Percentiles rank a stretch among this genome's conserved stretches.
phyloP scores from a whole-genome alignment of 805 yeast species.

The Hanseniaspora guilliermondii region DNA sequence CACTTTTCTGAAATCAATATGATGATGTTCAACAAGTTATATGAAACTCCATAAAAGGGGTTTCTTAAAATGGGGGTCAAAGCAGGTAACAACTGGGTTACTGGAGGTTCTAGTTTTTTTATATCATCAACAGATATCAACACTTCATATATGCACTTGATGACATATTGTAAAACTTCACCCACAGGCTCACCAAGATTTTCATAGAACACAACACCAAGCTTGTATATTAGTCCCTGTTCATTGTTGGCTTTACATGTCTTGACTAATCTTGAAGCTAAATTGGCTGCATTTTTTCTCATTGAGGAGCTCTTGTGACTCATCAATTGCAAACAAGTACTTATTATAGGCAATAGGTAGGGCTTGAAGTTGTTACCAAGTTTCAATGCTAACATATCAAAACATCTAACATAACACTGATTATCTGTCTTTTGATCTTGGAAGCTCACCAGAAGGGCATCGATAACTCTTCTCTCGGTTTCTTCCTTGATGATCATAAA shows the following conservation, averaged over 20 bases:
- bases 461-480: slow-evolving; percentile 55
- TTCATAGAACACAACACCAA: slow-evolving; percentile 72
- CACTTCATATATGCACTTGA: slow-evolving; percentile 57
- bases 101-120: slow-evolving; percentile 60
- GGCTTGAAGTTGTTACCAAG: slow-evolving; percentile 56
- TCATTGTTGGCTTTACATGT: slow-evolving; percentile 55
- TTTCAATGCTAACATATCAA: slow-evolving; percentile 50
- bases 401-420: slow-evolving; percentile 43
- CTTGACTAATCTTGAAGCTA: slow-evolving; percentile 54
- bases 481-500: slow-evolving; percentile 35
- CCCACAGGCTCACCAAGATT: slow-evolving; percentile 91
- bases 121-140: slow-evolving; percentile 44
- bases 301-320: slow-evolving; percentile 59
- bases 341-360: slow-evolving; percentile 57
- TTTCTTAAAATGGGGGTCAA: slow-evolving; percentile 84
- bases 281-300: slow-evolving; percentile 74
- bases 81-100: slow-evolving; percentile 70
- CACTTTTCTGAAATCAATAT: slow-evolving; percentile 73
- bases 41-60: slow-evolving; percentile 83
- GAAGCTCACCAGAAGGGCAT: slow-evolving; percentile 67
- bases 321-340: slow-evolving; percentile 59
- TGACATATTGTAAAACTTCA: slow-evolving; percentile 76
- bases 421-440: slow-evolving; percentile 64
- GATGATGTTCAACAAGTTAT: slow-evolving; percentile 61
- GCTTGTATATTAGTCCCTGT: slow-evolving; percentile 47